Conservation (phyloP, 169 alveolate genomes). For the Miamiensis avidus region DNA sequence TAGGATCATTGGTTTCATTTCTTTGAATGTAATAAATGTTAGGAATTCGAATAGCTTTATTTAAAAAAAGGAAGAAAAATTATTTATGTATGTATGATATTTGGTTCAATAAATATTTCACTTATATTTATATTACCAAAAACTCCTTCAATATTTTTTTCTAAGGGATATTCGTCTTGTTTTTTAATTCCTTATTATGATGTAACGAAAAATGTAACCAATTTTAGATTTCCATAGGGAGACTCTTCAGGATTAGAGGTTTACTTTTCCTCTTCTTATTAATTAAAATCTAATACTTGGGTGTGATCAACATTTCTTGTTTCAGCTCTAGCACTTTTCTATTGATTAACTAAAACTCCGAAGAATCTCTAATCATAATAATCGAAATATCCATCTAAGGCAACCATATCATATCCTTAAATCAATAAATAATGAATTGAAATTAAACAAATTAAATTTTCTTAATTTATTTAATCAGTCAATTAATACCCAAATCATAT, state of each 20-base stretch:
- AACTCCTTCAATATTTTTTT: conserved; percentile 26
- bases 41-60: conserved; percentile 20
- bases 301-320: conserved; percentile 42
- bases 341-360: conserved; percentile 19
- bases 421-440: conserved; percentile 69
- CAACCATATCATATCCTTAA: conserved; percentile 32
- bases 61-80: too few species aligned
- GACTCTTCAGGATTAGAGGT: background rate
- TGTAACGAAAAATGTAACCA: conserved; percentile 32
- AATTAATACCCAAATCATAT: conserved; percentile 66
- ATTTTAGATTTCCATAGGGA: conserved; percentile 21
- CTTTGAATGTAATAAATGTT: conserved; percentile 17
- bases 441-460: conserved; percentile 69
- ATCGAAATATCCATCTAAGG: conserved; percentile 12
- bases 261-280: conserved; percentile 1
- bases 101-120: too few species aligned
- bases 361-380: conserved; percentile 23
- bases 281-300: conserved; percentile 52
- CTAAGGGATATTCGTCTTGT: conserved; percentile 36
- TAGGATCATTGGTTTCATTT: background rate
- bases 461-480: conserved; percentile 55
- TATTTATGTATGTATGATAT: too few species aligned
- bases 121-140: conserved; percentile 3
- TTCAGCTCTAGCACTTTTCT: conserved; percentile 29
- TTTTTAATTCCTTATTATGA: conserved; percentile 43